Evolutionary conservation across 805 yeast genomes (phyloP), one percentile per base, ranked within the genome.

Genomic region (Scheffersomyces coipomensis): DNA sequence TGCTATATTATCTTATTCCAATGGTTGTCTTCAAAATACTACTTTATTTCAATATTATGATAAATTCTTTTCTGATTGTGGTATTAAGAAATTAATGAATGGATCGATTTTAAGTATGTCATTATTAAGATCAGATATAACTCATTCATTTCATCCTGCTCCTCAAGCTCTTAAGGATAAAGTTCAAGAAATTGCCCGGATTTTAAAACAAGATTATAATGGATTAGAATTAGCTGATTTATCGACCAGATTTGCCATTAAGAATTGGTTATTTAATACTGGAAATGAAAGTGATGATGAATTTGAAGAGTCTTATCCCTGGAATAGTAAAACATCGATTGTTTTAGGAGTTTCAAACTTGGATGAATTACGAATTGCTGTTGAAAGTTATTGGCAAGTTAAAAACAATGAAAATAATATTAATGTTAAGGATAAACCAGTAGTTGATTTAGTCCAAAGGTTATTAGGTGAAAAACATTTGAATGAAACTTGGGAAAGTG

Each of bases 31-130:
- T 23, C 97, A 91, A 55, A 90, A 89, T 60, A 73, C 78, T 16
- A 55, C 44, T 5, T 64, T 85, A 32, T 65, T 74, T 19, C 60
- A 69, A 0, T 75, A 73, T 49, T 58, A 71, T 49, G 73, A 70
- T 5, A 66, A 65, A 26, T 79, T 87, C 48, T 60, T 73, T 29
- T 49, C 45, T 2, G 78, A 76, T 6, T 78, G 85, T 10, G 75
- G 78, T 4, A 68, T 89, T 22, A 68, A 73, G 41, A 59, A 71
- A 44, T 59, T 90, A n/a, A 62, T 82, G 55, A 88, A 86, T 56
- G 97, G 91, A 3, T 85, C 96, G 1, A 89, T 93, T 27, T 67
- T 91, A 43, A 79, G 90, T 39, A 90, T 90, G 98, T 86, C 96
- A 3, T 60, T 90, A 40, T 68, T 90, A 40, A 73, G 95, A 43